Evolutionary conservation across 345 rosid species (phyloP), one percentile per base, ranked within the genome.

Genomic region (Microthlaspi erraticum): DNA sequence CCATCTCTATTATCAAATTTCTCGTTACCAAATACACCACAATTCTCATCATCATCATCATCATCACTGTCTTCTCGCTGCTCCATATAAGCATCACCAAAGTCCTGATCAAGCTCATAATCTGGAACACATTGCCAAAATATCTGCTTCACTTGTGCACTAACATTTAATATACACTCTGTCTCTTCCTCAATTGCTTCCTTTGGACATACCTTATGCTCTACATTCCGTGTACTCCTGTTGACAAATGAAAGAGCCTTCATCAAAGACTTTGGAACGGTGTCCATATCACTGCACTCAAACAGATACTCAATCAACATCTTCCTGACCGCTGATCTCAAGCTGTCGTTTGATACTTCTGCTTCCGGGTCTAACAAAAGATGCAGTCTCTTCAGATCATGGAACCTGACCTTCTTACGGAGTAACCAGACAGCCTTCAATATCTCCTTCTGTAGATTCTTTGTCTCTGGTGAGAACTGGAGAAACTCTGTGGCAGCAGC

Each of bases 61-160:
- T 78, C 85, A 73, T 77, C 94, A 57, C 86, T 89, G 76, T 84
- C 97, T 68, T 72, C 85, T 73, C 80, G 67, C 55, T 85, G 90
- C 77, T 92, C 97, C 78, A 79, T 72, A 72, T 93, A 93, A 45
- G 91, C 96, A 83, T 86, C 86, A 48, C 77, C 42, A 48, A 79
- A 91, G 79, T 85, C 91, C 74, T 82, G 72, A 63, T 85, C 87
- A 20, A 83, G 76, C 29, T 79, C 88, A 70, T 51, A 59, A 20
- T 79, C 77, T 63, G 92, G 86, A 82, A 81, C 78, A 70, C 76
- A 74, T 79, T 87, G 87, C 87, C 82, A 85, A 51, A 83, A 46
- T 64, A 78, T 57, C 73, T 87, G 88, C 83, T 84, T 93, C 68
- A 75, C 76, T 72, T 82, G 79, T 77, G 96, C 94, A 87, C 97